Percentiles rank a stretch among this genome's conserved stretches.
phyloP scores from a whole-genome alignment of 2,329 filamentous ascomycete species.

The Mollisia scopiformis region DNA sequence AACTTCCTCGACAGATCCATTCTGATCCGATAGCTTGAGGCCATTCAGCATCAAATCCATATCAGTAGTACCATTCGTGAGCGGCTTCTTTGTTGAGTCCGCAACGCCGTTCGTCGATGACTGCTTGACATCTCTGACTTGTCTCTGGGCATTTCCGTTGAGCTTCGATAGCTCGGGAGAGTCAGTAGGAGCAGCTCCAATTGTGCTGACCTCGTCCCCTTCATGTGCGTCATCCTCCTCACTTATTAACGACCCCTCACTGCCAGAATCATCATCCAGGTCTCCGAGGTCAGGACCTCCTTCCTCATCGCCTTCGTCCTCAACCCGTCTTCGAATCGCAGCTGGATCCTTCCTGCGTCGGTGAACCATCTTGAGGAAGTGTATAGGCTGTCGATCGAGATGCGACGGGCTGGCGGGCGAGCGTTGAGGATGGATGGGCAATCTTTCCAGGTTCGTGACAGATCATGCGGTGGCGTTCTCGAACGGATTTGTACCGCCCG shows the following conservation, averaged over 20 bases:
- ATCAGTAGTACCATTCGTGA: conserved; percentile 47
- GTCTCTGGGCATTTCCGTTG: conserved; percentile 40
- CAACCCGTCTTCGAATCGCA: conserved; percentile 68
- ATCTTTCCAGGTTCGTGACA: conserved; percentile 36
- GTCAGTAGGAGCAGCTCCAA: conserved; percentile 59
- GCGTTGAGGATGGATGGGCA: conserved; percentile 32
- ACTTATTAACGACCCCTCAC: conserved; percentile 63
- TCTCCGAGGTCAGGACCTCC: conserved; percentile 57
- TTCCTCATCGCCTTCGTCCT: conserved; percentile 74
- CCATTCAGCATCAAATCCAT: conserved; percentile 63
- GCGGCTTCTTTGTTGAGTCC: conserved; percentile 42
- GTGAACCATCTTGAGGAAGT: conserved; percentile 48
- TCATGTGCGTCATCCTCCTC: conserved; percentile 63
- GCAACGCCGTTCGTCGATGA: conserved; percentile 32
- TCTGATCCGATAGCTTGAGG: conserved; percentile 34
- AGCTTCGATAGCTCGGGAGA: conserved; percentile 28
- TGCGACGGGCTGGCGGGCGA: conserved; percentile 38
- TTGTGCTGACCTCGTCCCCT: conserved; percentile 67
- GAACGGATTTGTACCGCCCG: conserved; percentile 37
- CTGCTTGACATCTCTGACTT: conserved; percentile 34
- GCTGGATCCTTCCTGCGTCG: conserved; percentile 67
- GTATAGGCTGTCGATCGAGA: conserved; percentile 32
- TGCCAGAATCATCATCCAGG: conserved; percentile 67
- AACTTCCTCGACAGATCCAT: conserved; percentile 27
- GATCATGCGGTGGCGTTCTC: conserved; percentile 37